These are phyloP conservation scores for Neurospora sp. DNA, from an alignment of 495 filamentous ascomycete genomes.

Conservation along the genomic window DNA sequence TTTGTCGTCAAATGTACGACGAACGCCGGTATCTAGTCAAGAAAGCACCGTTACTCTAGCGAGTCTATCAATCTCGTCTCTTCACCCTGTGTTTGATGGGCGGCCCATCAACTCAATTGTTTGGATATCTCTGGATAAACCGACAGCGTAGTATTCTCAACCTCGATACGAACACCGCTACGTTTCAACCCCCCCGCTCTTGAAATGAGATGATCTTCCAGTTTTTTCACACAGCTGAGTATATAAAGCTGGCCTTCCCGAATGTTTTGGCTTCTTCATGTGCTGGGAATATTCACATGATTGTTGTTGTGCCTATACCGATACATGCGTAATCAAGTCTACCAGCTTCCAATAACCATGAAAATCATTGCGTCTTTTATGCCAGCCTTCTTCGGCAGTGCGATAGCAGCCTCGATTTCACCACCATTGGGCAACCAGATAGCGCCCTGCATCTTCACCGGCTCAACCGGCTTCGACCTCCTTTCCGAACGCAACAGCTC, in stretches of 20 bases:
- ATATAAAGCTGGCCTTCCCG: not conserved
- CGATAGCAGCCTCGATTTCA: not conserved
- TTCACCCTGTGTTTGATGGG: not conserved
- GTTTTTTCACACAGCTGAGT: not conserved
- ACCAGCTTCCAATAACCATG: not conserved
- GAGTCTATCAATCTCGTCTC: not conserved
- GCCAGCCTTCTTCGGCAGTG: not conserved
- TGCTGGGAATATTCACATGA: not conserved
- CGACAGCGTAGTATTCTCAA: not conserved
- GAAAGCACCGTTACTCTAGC: not conserved
- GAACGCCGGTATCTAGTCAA: not conserved
- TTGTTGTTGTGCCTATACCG: not conserved
- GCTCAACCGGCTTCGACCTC: conserved; percentile 1
- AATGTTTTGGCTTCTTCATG: not conserved
- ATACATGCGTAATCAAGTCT: not conserved
- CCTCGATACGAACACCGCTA: not conserved
- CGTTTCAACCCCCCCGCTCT: not conserved
- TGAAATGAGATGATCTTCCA: not conserved
- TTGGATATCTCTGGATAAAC: not conserved
- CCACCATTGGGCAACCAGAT: not conserved
- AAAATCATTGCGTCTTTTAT: not conserved
- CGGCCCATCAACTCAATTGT: not conserved
- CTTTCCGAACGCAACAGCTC: not conserved
- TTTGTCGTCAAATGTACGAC: not conserved
- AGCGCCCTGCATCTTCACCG: not conserved